These are phyloP conservation scores for Iris macrosiphon DNA, from an alignment of 106 monocot species.

Conservation along the genomic window DNA sequence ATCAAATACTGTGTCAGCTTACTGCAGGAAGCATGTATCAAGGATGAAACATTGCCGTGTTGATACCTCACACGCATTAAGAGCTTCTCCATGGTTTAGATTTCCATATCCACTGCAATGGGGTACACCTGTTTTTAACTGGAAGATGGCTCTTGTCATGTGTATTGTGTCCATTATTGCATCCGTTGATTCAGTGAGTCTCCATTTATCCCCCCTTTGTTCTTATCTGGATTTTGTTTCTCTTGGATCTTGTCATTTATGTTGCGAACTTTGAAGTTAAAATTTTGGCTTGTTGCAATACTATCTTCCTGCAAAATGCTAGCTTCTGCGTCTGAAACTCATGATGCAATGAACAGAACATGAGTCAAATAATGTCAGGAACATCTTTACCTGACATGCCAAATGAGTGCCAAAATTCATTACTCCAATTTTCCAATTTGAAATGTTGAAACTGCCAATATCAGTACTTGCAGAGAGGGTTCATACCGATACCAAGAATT, in stretches of 20 bases:
- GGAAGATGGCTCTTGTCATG: slow-evolving; percentile 86
- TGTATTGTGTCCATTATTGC: slow-evolving; percentile 75
- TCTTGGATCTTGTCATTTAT: not conserved
- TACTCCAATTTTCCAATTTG: not conserved
- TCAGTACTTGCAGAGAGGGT: too few species aligned
- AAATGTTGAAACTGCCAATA: not conserved
- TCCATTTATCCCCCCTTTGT: not conserved
- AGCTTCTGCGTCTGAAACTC: too few species aligned
- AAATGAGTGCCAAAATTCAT: too few species aligned
- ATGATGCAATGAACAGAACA: too few species aligned
- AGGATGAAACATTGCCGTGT: slow-evolving; percentile 93
- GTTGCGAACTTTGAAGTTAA: not conserved
- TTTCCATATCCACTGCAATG: slow-evolving; percentile 94
- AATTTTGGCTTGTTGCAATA: not conserved
- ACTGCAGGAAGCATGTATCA: slow-evolving; percentile 75
- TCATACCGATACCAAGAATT: too few species aligned
- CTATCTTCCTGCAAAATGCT: not conserved
- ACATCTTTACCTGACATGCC: too few species aligned
- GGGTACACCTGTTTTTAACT: slow-evolving; percentile 90
- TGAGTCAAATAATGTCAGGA: too few species aligned
- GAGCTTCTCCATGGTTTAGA: slow-evolving; percentile 87
- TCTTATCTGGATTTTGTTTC: not conserved
- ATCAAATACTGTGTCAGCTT: slow-evolving; percentile 74
- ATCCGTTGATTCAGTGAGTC: slow-evolving; percentile 89
- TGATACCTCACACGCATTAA: slow-evolving; percentile 71